Base-by-base conservation (phyloP, 1,284 basidiomycete genomes). In the Trichosporon sp. region DNA sequence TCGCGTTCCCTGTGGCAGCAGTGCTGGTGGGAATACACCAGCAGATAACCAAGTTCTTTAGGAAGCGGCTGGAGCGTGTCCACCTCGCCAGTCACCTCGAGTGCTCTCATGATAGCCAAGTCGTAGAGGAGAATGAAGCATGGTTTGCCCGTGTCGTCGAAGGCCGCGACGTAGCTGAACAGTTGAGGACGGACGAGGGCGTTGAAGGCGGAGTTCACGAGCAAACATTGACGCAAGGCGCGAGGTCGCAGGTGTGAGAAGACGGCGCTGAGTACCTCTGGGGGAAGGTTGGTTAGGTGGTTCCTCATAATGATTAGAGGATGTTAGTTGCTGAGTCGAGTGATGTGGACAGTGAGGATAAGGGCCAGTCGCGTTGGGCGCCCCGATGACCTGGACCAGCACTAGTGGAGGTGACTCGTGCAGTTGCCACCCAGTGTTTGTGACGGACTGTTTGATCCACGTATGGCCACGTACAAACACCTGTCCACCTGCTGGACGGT, bases 181-280 rank as follows among this genome's bases (percentile, higher is more conserved):
- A 46, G n/a, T 1, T 14, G n/a, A 37, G 59, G 59, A 2, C 16
- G 59, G 32, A 19, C 59, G 14, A 35, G 31, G 7, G 31, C 6
- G 59, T 63, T 16, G 59, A 63, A n/a, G 14, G 59, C 16, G 31
- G 59, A 63, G 59, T 35, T 63, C 10, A 63, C 59, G 31, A 63
- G 32, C 3, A 63, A 14, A 8, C 59, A 63, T 8, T 46, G 37
- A 2, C 40, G 37, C 16, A 65, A 37, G 26, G 40, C 64, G 32
- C 26, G 31, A 31, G 21, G 40, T n/a, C 64, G 37, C 2, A 40
- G 6, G 11, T 46, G 64, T 6, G 37, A 11, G 21, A 65, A 37
- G 8, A 65, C 16, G 38, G 19, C 10, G n/a, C 19, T 32, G 31
- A 63, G 12, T 6, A 63, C 16, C 6, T 63, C 59, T 16, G 59